Evolutionary conservation across 257 asterid genomes (phyloP), one percentile per base, ranked within the genome.

Genomic region (Solanum dulcamara): DNA sequence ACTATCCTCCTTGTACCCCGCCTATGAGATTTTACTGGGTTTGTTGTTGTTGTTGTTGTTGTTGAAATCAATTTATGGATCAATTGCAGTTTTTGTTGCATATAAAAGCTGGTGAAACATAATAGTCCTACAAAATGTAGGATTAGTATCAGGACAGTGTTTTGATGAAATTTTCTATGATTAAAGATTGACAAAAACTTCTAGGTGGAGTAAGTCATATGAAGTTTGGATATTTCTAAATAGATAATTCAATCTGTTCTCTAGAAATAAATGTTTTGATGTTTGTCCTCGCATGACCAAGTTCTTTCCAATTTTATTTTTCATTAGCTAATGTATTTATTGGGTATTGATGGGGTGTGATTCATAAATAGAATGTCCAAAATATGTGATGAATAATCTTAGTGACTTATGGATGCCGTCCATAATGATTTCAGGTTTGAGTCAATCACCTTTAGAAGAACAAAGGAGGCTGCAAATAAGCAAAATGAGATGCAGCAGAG

Each of bases 401-500:
- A 53, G 83, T 59, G 62, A 38, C 67, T 18, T 33, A 4, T 20
- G 35, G 68, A 38, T 48, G 51, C 24, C 75, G 30, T 80, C 42
- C 50, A 84, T 24, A 55, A 46, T 88, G 81, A 86, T 89, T 87
- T 86, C 89, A 97, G 99, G 95, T 97, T 97, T 83, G 99, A 97
- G 70, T 92, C 97, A 22, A 90, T 97, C 87, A 92, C 94, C 6
- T 91, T 97, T 86, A 92, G 88, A 87, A 92, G 99, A 87, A 92
- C 95, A 11, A 90, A 90, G 88, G 98, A 93, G 79, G 88, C 92
- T 15, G 97, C 99, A 24, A 87, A 86, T 38, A 91, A 89, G 92
- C 98, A 95, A 89, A 95, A 94, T 37, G 94, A 84, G 82, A 95
- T 94, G 98, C 99, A 92, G 86, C 95, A 80, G 75, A 97, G 96